phyloP scores from a whole-genome alignment of 495 filamentous ascomycete species.

The Echria macrotheca region DNA sequence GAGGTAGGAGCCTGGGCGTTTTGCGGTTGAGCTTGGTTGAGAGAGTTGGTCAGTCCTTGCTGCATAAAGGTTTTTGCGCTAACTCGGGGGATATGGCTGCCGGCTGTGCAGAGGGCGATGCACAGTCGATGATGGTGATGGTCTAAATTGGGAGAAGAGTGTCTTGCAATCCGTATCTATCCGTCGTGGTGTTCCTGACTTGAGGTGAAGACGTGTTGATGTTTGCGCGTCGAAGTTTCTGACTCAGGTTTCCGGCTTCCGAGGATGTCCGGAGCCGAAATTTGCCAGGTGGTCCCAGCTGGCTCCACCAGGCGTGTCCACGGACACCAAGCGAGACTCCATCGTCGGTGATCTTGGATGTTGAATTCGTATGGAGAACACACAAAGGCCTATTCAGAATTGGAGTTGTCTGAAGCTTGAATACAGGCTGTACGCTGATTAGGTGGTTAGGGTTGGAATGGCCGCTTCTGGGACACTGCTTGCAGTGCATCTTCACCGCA shows the following conservation, averaged over 20 bases:
- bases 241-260: background rate
- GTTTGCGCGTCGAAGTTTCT: background rate
- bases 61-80: constrained; percentile 74
- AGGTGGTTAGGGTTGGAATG: no score
- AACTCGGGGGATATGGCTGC: constrained; percentile 29
- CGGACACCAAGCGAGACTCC: no score
- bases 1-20: constrained; percentile 32
- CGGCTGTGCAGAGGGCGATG: constrained; percentile 60
- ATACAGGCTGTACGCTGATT: no score
- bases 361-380: no score
- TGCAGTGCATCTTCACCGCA: no score
- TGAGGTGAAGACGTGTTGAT: background rate
- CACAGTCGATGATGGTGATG: constrained; percentile 27
- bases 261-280: background rate
- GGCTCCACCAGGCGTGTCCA: background rate
- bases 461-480: no score
- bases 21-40: constrained; percentile 47
- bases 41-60: constrained; percentile 63
- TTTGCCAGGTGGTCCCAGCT: background rate
- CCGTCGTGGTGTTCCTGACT: no score
- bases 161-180: no score
- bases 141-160: background rate
- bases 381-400: no score
- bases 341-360: no score
- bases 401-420: no score